Evolutionary conservation across 805 yeast genomes (phyloP), one percentile per base, ranked within the genome.

Genomic region (Suhomyces kilbournensis): DNA sequence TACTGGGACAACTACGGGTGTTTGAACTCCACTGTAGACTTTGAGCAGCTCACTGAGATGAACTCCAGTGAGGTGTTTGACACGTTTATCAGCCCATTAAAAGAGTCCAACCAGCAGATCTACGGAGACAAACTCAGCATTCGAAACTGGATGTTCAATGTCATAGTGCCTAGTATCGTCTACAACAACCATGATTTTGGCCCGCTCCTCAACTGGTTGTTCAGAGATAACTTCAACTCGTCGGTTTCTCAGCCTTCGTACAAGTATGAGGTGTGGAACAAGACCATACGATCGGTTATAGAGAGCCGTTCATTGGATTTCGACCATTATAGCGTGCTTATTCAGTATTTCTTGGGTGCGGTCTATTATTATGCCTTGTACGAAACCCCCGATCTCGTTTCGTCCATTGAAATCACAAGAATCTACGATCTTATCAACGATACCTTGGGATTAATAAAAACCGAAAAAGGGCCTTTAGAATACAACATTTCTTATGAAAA

Each of bases 141-240:
- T 0, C 49, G 50, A 9, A 55, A 58, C 20, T 72, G 73, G 69
- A 56, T 70, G 52, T 30, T 46, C 4, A 52, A 61, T 23, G 76
- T 70, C 14, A 56, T 70, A 3, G 46, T 72, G 15, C 77, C 77
- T 0, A 50, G 62, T 12, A 53, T 65, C 6, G 52, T 32, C 1
- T 66, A 60, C 50, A 45, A 63, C 44, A 50, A 49, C 14, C 43
- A 58, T 22, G 62, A 65, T 47, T 61, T 71, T 42, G 51, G 48
- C 2, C 68, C 71, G 3, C 56, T 72, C n/a, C 51, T 56, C 9
- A 34, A 50, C 4, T 70, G 72, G 71, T 46, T 68, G n/a, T 63
- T 59, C 45, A 20, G 47, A 40, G 25, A 49, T 40, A 47, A 47
- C 4, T 22, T 20, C 7, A 7, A 34, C 7, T 14, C 17, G 7